Evolutionary conservation across 108 stramenopile species (phyloP), one percentile per base, ranked within the genome.

Genomic region (Stephanodiscus minutulus): DNA sequence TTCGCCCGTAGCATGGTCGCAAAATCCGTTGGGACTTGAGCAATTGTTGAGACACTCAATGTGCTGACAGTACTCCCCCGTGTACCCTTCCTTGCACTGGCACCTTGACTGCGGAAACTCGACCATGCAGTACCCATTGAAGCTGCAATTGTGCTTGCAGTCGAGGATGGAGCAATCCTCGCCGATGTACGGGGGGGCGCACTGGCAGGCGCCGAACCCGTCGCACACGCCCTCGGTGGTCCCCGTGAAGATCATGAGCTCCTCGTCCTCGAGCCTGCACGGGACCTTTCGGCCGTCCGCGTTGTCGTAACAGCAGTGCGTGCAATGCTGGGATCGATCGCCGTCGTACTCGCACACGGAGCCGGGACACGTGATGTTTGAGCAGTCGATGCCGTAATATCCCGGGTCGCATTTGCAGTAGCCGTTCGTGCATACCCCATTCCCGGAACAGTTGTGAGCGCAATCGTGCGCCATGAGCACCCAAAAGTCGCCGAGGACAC

Each of bases 141-240:
- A 89, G 55, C 73, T 84, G 81, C 91, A 94, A 61, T 87, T 83
- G 53, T 88, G 55, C 54, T 77, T 74, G 64, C 93, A 94, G 65
- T 94, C 90, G 52, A 84, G 73, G 22, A 86, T 87, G 61, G 81
- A 69, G 71, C 91, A 92, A 70, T 94, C 92, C 43, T 88, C 86
- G 9, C 85, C 85, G 18, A 96, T 78, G 70, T 87, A 96, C 9
- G 95, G 95, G 37, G 95, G 95, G 21, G 88, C 85, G 74, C 95
- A 96, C 72, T 92, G 91, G 66, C 92, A 91, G 6, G 85, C 81
- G 11, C 93, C 95, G 72, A 88, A 96, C 7, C 95, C 91, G 72
- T 96, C 90, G 72, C 95, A 96, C 47, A 94, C 88, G 43, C 95
- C 95, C 64, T 96, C 77, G 0, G 79, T 79, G 25, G 81, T 73